Evolutionary conservation across 495 filamentous ascomycete genomes (phyloP).

Genomic region (Penicillium argentinense): DNA sequence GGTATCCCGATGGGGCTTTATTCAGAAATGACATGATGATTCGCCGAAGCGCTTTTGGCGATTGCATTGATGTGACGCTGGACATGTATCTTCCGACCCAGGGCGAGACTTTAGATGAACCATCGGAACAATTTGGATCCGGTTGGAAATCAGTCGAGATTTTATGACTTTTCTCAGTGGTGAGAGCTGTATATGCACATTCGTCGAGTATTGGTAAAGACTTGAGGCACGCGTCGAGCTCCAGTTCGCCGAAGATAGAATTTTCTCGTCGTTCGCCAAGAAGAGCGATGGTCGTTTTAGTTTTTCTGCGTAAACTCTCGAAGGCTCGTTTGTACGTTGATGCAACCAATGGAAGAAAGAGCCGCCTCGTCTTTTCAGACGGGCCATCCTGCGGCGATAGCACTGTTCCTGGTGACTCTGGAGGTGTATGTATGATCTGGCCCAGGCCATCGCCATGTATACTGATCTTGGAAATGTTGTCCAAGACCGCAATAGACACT

Average conservation of each 20-base stretch:
- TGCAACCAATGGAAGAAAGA: constrained; percentile 22
- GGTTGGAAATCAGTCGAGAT: no score
- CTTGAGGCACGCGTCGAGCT: constrained; percentile 13
- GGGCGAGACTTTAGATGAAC: constrained; percentile 17
- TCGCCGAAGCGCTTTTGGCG: constrained; percentile 24
- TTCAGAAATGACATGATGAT: constrained; percentile 34
- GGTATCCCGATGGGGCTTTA: constrained; percentile 22
- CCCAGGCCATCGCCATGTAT: neutral
- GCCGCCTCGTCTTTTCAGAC: constrained; percentile 17
- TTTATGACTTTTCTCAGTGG: no score
- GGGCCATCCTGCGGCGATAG: constrained; percentile 20
- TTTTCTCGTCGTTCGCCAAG: neutral
- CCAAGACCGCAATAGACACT: constrained; percentile 37
- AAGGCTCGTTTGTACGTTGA: constrained; percentile 20
- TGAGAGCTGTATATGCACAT: constrained; percentile 12
- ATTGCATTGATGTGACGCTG: constrained; percentile 30
- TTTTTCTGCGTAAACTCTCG: constrained; percentile 10
- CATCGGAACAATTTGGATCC: no score
- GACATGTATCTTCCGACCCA: constrained; percentile 30
- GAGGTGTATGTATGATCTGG: neutral
- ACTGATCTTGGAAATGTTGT: constrained; percentile 13
- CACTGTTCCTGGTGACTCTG: neutral
- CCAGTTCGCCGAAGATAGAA: neutral
- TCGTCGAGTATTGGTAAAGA: constrained; percentile 17
- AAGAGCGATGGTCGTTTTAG: constrained; percentile 9